Base-by-base conservation (phyloP, 2,329 filamentous ascomycete species). In the Hirsutella thompsonii region DNA sequence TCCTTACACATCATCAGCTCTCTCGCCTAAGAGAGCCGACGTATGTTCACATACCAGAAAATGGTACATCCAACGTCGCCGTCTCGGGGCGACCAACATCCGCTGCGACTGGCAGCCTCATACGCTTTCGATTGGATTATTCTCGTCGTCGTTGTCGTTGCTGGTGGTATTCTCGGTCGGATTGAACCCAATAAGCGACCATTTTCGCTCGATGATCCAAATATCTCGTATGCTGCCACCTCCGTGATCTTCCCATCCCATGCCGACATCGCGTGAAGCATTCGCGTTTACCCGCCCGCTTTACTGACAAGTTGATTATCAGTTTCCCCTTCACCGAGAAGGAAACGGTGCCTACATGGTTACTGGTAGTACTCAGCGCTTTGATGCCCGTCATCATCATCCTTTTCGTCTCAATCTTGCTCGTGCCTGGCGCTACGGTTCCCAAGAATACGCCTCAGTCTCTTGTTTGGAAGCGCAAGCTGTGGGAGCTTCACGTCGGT, bases 401-500 rank as follows among this genome's bases (percentile, higher is more conserved):
- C 51, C 59, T 82, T 39, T 30, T 87, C 40, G 71, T 90, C 43
- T 76, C 76, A 33, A 60, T 93, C 26, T 47, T 78, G 45, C 68
- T 90, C 49, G 77, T 92, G 1, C 87, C 87, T 1, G 85, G 83
- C 3, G 71, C 75, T 5, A 80, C 79, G 1, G 78, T 81, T 1
- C 72, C 75, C 14, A 68, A 67, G 34, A 69, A 72, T 18, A 79
- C 81, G 0, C 77, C 83, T 2, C 71, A 70, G 47, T 60, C 70
- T 4, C 62, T 85, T 41, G 68, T 89, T 36, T 88, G 85, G 79
- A 76, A 75, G 55, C 74, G 85, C 48, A 94, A 92, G 63, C 59
- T 94, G 1, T 95, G 90, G 88, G 89, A 95, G 59, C 79, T 85
- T 58, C 87, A 95, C 56, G 79, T 78, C 2, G 88, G 85, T 44